phyloP scores from a whole-genome alignment of 306 rosid species.

The Castanea sativa region DNA sequence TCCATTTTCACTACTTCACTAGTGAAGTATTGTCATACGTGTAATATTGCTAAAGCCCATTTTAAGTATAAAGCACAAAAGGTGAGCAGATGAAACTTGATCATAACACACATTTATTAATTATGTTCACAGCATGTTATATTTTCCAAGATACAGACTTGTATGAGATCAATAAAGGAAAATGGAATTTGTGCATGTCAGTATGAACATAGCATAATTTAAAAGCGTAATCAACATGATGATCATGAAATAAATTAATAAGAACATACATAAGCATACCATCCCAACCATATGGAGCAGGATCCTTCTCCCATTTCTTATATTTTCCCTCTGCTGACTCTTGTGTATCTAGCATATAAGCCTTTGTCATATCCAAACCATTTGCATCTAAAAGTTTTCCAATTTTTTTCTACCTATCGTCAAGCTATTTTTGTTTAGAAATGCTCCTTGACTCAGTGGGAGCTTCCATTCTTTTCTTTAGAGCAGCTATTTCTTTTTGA shows the following conservation, averaged over 20 bases:
- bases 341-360: constrained; percentile 88
- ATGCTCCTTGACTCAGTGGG: constrained; percentile 86
- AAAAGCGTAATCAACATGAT: neutral
- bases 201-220: neutral
- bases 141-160: neutral
- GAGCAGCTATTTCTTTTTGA: constrained; percentile 84
- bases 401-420: constrained; percentile 86
- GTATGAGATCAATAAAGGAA: neutral
- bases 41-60: neutral
- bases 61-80: too few species aligned
- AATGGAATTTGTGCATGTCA: neutral
- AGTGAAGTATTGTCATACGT: neutral
- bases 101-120: neutral
- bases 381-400: constrained; percentile 95
- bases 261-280: constrained; percentile 41
- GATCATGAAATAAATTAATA: neutral
- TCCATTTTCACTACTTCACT: neutral
- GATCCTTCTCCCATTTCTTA: constrained; percentile 98
- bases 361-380: constrained; percentile 79
- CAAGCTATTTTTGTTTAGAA: constrained; percentile 96
- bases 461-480: constrained; percentile 92
- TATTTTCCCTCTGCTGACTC: constrained; percentile 80
- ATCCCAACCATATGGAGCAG: constrained; percentile 96
- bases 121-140: neutral
- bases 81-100: too few species aligned